These are phyloP conservation scores for Cymbidium sinense DNA, from an alignment of 106 monocot genomes.

Conservation along the genomic window DNA sequence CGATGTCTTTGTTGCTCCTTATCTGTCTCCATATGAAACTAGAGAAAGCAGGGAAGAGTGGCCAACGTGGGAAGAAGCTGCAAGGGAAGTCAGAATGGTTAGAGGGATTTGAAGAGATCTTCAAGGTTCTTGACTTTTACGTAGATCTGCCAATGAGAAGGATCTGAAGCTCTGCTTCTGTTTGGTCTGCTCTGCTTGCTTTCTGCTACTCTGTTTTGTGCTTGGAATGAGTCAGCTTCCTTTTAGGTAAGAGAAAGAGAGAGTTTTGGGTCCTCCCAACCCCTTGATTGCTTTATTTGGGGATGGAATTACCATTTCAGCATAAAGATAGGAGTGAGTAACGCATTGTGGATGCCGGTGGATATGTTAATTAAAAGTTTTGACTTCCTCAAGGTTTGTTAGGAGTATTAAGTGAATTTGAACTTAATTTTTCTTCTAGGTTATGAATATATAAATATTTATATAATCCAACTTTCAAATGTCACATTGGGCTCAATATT, in stretches of 20 bases:
- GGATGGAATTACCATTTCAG: too few relatives aligned
- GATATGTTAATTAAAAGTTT: too few relatives aligned
- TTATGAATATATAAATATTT: too few relatives aligned
- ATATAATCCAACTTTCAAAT: too few relatives aligned
- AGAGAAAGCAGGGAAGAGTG: neutral
- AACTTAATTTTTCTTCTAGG: too few relatives aligned
- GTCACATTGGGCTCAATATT: too few relatives aligned
- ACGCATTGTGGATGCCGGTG: too few relatives aligned
- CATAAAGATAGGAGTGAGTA: too few relatives aligned
- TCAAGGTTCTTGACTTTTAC: neutral
- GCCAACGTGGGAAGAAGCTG: neutral
- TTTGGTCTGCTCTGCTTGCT: neutral
- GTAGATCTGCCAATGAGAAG: neutral
- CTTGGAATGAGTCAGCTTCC: neutral
- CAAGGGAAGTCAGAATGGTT: neutral
- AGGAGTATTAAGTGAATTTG: too few relatives aligned
- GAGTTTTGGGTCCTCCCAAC: neutral
- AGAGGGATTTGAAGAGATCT: constrained; percentile 6
- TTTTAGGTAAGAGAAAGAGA: neutral
- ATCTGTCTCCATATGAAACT: constrained; percentile 8
- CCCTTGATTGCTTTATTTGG: neutral
- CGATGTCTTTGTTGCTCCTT: constrained; percentile 8
- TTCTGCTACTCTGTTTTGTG: neutral
- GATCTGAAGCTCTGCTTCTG: neutral
- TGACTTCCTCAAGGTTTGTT: too few relatives aligned